Base-by-base conservation (phyloP, 176 grass and related monocot genomes). In the Oryza longistaminata region DNA sequence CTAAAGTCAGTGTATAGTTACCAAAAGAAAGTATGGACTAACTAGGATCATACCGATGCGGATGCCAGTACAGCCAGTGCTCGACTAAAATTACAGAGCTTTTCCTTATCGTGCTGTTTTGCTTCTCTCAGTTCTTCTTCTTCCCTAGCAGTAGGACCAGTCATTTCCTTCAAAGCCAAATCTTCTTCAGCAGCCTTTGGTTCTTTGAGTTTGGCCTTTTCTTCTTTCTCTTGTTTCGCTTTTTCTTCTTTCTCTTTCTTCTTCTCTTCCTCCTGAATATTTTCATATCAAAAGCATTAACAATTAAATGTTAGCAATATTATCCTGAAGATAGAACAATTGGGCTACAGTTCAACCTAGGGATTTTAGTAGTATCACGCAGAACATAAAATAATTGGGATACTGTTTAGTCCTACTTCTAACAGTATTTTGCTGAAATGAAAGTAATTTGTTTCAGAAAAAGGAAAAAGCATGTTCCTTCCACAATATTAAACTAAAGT, bases 131-230 rank as follows among this genome's bases (percentile, higher is more conserved):
- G 35, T 73, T 94, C 88, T 86, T 91, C 74, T 89, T 87, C 90
- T 72, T 95, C 93, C 92, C 90, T 93, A 73, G 89, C 85, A 70
- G 96, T 98, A 88, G 96, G 77, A 12, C 82, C 88, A 26, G 82
- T 95, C 96, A 98, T 98, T 88, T 98, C 96, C 76, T 95, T 98
- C 86, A 98, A 88, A 85, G 96, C 96, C 74, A 95, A 77, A 90
- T 98, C 96, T 87, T 98, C 91, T 65, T 85, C 74, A 52, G 68
- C 81, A 53, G 74, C n/a, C 21, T 85, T 73, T n/a, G 29, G 69
- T 82, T 92, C 87, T 76, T 92, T 91, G 73, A 90, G 87, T 70
- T 88, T 84, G 67, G 52, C 34, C 71, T 66, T 84, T 16, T 84
- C 85, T 70, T 91, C 85, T 79, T 83, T 80, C 70, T 91, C 52